Base-by-base conservation (phyloP, 352 stramenopile species). In the Globisporangium paroecandrum region DNA sequence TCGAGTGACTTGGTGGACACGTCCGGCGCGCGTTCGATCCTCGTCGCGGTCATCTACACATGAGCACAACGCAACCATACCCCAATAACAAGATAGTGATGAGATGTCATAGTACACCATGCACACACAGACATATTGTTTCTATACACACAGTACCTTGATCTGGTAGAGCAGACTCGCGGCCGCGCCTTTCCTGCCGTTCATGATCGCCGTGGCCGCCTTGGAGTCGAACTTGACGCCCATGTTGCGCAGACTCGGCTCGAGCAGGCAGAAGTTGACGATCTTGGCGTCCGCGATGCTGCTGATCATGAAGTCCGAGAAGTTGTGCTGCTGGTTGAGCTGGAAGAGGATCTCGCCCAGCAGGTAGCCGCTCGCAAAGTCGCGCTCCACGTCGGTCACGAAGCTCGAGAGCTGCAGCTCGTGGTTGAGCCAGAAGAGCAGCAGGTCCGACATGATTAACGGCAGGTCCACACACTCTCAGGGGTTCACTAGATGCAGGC, bases 261-360 rank as follows among this genome's bases (percentile, higher is more conserved):
- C 86, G 18, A 97, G 66, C 25, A 96, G 74, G 22, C 87, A 95
- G 70, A 96, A 97, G 73, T 97, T 97, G 75, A 93, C 60, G 72
- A 95, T 90, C 72, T 95, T 97, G 63, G 88, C 87, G 60, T 95
- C 83, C 12, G 83, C 80, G 34, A 71, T 89, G 25, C 72, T 71
- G 75, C 76, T 90, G 67, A 85, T 66, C 66, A 93, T 77, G 57
- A 97, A 97, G 61, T 93, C 77, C 51, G 69, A 58, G 56, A 97
- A 91, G 78, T 96, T 91, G 73, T 89, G 89, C 76, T 95, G 89
- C 58, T 97, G 89, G 76, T 98, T 97, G 62, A 94, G 75, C n/a
- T 81, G 74, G 60, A 89, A 76, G 61, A 97, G 73, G 25, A 97
- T 72, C 68, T 97, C 88, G 32, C 89, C 90, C 27, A 97, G 69